Evolutionary conservation across 1,139 yeast species (phyloP), one percentile per base, ranked within the genome.

Genomic region (Yamadazyma taylorii): DNA sequence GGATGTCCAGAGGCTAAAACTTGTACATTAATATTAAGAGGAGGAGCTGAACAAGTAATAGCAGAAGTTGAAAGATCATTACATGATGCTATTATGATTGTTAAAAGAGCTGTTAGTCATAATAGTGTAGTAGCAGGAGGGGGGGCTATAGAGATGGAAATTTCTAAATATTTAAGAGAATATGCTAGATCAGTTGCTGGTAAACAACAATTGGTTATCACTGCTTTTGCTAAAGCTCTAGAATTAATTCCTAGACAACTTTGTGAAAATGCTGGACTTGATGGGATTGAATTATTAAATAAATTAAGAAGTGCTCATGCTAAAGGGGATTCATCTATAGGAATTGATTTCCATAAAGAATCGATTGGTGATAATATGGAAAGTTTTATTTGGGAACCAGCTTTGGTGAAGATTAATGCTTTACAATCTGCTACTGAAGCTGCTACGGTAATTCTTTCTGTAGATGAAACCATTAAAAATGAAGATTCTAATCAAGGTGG

Each of bases 21-120:
- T 1, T 90, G 97, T 69, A 92, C 99, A 10, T 73, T 92, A 52
- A 73, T 92, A 33, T 73, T 92, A 55, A 81, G 99, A 64, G 99
- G 99, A 50, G 98, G 98, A 49, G 96, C 97, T 13, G 97, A 89
- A 56, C 98, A 92, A 71, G 96, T 92, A 37, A 90, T 94, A 59
- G 97, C 96, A 26, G 99, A 92, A 68, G 97, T 92, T 26, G 98
- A 92, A 62, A 79, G 99, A 61, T 90, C 97, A 3, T 73, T 92
- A 50, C 98, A 92, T 57, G 99, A 92, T 66, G 98, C 98, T 36
- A 89, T 92, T 36, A 92, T 92, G 98, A 89, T 94, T 61, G 97
- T 92, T 34, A 90, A 90, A 68, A 78, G 98, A 55, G 95, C 97
- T 1, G 81, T 92, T 33, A 84, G 85, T 56, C 92, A 89, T 58